Conservation (phyloP, 257 asterid genomes). For the Capsicum pubescens region DNA sequence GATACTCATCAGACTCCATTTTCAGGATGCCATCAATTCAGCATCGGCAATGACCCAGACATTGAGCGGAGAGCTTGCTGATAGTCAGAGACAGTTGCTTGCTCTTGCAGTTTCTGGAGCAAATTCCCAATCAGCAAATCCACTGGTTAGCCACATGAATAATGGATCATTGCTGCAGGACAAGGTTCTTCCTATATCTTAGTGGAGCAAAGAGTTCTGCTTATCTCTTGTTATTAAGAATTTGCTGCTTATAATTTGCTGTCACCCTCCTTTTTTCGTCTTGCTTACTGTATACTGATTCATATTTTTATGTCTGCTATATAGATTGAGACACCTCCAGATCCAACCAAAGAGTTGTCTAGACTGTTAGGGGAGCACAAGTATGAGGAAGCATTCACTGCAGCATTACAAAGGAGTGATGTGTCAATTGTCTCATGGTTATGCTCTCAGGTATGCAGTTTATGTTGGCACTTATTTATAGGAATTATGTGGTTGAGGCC, state of each 20-base stretch:
- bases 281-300: not conserved
- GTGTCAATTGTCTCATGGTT: conserved; percentile 87
- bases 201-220: not conserved
- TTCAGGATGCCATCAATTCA: conserved; percentile 85
- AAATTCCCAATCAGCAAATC: conserved; percentile 64
- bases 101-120: conserved; percentile 67
- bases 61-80: conserved; percentile 79
- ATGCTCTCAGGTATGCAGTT: conserved; percentile 81
- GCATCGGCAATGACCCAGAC: conserved; percentile 87
- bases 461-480: not conserved
- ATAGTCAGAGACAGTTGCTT: conserved; percentile 83
- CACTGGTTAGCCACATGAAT: conserved; percentile 70
- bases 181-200: conserved; percentile 56
- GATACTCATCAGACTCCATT: conserved; percentile 21
- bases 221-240: conserved; percentile 4
- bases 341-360: conserved; percentile 94
- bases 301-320: conserved; percentile 19
- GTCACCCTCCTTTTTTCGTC: not conserved
- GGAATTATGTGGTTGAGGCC: not conserved
- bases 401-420: conserved; percentile 89
- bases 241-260: not conserved
- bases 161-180: conserved; percentile 93
- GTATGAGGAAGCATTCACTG: conserved; percentile 89
- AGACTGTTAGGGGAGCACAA: conserved; percentile 80
- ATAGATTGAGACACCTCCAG: conserved; percentile 87